Conservation (phyloP, 768 basidiomycete genomes). For the Psilocybe sp. region DNA sequence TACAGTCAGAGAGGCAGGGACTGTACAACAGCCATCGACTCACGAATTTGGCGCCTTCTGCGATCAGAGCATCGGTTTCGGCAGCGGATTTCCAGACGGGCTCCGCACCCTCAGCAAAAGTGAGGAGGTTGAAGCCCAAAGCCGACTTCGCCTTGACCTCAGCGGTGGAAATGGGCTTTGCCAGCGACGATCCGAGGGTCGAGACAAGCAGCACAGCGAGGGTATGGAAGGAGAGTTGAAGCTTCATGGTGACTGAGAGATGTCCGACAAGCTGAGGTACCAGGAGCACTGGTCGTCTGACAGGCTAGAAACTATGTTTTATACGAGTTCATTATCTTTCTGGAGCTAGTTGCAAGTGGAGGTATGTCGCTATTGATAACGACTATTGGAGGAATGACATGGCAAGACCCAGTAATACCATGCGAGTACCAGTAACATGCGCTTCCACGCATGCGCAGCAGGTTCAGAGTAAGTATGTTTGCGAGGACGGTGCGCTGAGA, state of each 20-base stretch:
- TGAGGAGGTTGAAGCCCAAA: slow-evolving; percentile 28
- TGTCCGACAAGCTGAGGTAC: too few relatives aligned
- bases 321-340: too few relatives aligned
- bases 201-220: slow-evolving; percentile 1
- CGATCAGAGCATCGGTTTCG: slow-evolving; percentile 26
- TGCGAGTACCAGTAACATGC: too few relatives aligned
- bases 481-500: too few relatives aligned
- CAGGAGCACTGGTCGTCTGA: too few relatives aligned
- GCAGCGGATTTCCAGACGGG: slow-evolving; percentile 30
- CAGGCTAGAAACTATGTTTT: too few relatives aligned
- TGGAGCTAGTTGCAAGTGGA: too few relatives aligned
- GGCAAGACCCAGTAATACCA: too few relatives aligned
- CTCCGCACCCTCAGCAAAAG: slow-evolving; percentile 23
- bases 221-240: not conserved
- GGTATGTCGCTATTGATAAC: too few relatives aligned
- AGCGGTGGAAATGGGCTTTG: slow-evolving; percentile 14
- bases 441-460: too few relatives aligned
- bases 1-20: not conserved
- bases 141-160: slow-evolving; percentile 25
- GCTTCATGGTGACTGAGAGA: not conserved
- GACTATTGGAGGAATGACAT: too few relatives aligned
- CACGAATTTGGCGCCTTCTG: slow-evolving; percentile 21
- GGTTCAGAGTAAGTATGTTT: too few relatives aligned
- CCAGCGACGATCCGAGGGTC: not conserved
- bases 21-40: slow-evolving; percentile 6